Percentiles rank a stretch among this genome's conserved stretches.
Conservation (phyloP, 2,329 filamentous ascomycete species). For the Orbilia oligospora region DNA sequence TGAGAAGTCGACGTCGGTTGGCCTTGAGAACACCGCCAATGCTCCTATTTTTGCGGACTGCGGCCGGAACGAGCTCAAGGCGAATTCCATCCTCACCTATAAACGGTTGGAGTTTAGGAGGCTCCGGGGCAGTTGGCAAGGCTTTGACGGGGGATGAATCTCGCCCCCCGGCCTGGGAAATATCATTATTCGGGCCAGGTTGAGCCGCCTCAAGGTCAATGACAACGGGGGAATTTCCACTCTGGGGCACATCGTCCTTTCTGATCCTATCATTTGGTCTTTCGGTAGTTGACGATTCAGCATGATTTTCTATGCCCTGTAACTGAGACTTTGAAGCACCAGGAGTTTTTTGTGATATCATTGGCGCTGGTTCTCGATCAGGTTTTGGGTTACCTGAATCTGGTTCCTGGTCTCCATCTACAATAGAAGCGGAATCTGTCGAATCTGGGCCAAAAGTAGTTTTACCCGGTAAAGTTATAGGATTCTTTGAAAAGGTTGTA, state of each 20-base stretch:
- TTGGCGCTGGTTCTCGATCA: not conserved
- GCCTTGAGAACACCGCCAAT: slow-evolving; percentile 57
- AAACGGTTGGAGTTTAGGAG: slow-evolving; percentile 43
- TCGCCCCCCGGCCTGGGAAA: not conserved
- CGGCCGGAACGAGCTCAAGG: slow-evolving; percentile 41
- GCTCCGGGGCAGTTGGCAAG: not conserved
- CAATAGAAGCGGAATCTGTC: not conserved
- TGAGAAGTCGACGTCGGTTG: slow-evolving; percentile 37
- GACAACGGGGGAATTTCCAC: not conserved
- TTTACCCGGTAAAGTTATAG: not conserved
- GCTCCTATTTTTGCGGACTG: slow-evolving; percentile 51
- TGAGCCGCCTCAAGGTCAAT: slow-evolving; percentile 21
- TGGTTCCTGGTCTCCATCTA: not conserved
- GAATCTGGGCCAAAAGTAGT: not conserved
- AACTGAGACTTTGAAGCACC: not conserved
- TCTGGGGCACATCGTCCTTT: slow-evolving; percentile 2
- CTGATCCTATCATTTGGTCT: not conserved
- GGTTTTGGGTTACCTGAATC: slow-evolving; percentile 13
- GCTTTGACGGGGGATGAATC: not conserved
- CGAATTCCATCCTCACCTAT: slow-evolving; percentile 39
- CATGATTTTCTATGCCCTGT: not conserved
- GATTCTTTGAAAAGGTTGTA: not conserved
- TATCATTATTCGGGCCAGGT: not conserved
- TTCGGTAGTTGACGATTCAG: not conserved
- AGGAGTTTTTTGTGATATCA: not conserved